Evolutionary conservation across 2,329 filamentous ascomycete species (phyloP).

Genomic region (Aureobasidium subglaciale): DNA sequence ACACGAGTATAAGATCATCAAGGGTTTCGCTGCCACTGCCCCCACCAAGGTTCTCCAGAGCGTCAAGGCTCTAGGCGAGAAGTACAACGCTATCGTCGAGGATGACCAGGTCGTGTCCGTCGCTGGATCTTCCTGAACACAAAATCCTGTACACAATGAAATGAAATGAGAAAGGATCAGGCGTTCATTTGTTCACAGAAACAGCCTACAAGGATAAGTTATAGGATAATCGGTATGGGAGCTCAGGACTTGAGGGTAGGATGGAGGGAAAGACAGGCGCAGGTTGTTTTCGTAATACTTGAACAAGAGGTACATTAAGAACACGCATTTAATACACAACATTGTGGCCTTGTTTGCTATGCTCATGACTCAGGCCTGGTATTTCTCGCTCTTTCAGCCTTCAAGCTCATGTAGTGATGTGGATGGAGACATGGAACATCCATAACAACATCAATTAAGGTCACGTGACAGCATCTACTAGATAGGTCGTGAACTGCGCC

Average conservation of each 20-base stretch:
- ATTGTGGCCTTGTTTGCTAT: too few species aligned
- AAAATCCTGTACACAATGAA: neutral
- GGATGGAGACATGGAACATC: too few species aligned
- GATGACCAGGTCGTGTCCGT: slow-evolving; percentile 60
- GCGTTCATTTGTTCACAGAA: neutral
- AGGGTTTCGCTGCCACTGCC: slow-evolving; percentile 46
- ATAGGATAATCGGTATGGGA: neutral
- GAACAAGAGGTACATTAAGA: too few species aligned
- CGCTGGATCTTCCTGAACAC: neutral
- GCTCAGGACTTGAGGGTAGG: too few species aligned
- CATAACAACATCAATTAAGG: too few species aligned
- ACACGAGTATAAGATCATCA: slow-evolving; percentile 43
- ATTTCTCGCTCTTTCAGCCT: neutral
- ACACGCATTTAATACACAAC: too few species aligned
- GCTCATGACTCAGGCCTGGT: too few species aligned
- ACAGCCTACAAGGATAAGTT: neutral
- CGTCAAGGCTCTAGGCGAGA: slow-evolving; percentile 55
- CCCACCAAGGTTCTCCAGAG: slow-evolving; percentile 61
- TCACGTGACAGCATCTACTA: neutral
- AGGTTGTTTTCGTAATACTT: too few species aligned
- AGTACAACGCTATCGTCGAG: slow-evolving; percentile 59
- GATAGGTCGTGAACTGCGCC: neutral
- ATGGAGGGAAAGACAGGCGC: neutral
- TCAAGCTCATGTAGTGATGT: too few species aligned
- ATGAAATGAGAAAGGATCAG: neutral